phyloP scores from a whole-genome alignment of 1,139 yeast species.

The Meyerozyma smithsonii region DNA sequence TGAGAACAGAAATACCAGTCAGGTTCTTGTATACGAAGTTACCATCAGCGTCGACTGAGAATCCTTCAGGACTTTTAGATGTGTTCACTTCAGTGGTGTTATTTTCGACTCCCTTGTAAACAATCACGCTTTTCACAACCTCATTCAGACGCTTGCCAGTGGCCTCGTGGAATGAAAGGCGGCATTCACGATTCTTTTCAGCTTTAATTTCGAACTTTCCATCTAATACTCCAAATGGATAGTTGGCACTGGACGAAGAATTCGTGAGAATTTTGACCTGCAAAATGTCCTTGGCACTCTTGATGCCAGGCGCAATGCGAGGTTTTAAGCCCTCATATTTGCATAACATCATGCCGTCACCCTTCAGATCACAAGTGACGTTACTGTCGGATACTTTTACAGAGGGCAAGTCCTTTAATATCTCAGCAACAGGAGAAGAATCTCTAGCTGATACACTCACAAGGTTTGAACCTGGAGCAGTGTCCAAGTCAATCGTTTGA shows the following conservation, averaged over 20 bases:
- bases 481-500: slow-evolving; percentile 48
- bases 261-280: slow-evolving; percentile 46
- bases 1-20: slow-evolving; percentile 59
- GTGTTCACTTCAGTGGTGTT: slow-evolving; percentile 17
- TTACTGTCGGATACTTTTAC: slow-evolving; percentile 31
- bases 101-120: slow-evolving; percentile 27
- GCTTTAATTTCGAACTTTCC: slow-evolving; percentile 60
- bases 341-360: slow-evolving; percentile 51
- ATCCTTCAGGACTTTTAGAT: slow-evolving; percentile 42
- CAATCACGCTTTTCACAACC: slow-evolving; percentile 51
- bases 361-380: slow-evolving; percentile 29
- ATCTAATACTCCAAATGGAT: slow-evolving; percentile 62
- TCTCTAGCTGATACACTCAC: slow-evolving; percentile 51
- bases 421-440: slow-evolving; percentile 31
- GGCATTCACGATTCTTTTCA: slow-evolving; percentile 61
- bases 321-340: slow-evolving; percentile 52
- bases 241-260: slow-evolving; percentile 36
- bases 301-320: slow-evolving; percentile 39
- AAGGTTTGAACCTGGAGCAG: slow-evolving; percentile 22
- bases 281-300: slow-evolving; percentile 38
- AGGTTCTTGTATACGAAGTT: slow-evolving; percentile 49
- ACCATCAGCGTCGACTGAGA: slow-evolving; percentile 46
- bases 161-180: slow-evolving; percentile 44
- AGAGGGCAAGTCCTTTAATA: slow-evolving; percentile 61
- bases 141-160: slow-evolving; percentile 18